Evolutionary conservation across 768 basidiomycete genomes (phyloP).

Genomic region (Tricholoma sp.): DNA sequence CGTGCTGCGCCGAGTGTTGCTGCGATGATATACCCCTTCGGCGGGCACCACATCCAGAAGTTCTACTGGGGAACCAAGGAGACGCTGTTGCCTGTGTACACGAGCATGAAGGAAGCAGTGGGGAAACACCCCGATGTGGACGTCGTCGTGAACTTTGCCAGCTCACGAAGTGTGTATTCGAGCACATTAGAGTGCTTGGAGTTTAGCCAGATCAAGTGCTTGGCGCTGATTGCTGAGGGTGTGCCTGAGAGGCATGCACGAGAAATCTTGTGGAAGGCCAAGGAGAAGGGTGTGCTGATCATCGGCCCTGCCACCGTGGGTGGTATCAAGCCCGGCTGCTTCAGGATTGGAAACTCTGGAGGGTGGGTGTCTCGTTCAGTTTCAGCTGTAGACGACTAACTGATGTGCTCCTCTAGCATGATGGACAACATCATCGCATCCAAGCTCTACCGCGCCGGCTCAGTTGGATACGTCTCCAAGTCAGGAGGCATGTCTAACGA

Average conservation of each 20-base stretch:
- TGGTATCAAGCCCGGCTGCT: constrained; percentile 99
- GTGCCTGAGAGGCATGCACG: constrained; percentile 97
- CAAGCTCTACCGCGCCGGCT: constrained; percentile 96
- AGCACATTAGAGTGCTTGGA: constrained; percentile 90
- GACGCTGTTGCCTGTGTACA: constrained; percentile 97
- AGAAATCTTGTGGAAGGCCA: constrained; percentile 88
- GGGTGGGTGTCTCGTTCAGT: constrained; percentile 47
- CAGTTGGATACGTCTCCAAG: constrained; percentile 98
- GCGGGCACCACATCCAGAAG: constrained; percentile 99
- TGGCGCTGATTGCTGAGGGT: constrained; percentile 98
- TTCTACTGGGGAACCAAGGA: constrained; percentile 99
- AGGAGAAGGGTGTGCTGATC: constrained; percentile 84
- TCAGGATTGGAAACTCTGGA: constrained; percentile 99
- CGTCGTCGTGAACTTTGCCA: constrained; percentile 97
- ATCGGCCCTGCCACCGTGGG: constrained; percentile 96
- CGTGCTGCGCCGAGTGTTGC: constrained; percentile 88
- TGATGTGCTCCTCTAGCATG: constrained; percentile 53
- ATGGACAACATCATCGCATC: constrained; percentile 99
- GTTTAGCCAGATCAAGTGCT: constrained; percentile 46
- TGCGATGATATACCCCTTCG: constrained; percentile 99
- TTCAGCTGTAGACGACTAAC: constrained; percentile 1
- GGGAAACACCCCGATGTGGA: constrained; percentile 96
- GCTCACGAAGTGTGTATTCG: constrained; percentile 88
- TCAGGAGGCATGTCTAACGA: constrained; percentile 99
- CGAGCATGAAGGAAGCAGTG: constrained; percentile 83